phyloP scores from a whole-genome alignment of 169 alveolate genomes.

The Hepatocystis sp. region DNA sequence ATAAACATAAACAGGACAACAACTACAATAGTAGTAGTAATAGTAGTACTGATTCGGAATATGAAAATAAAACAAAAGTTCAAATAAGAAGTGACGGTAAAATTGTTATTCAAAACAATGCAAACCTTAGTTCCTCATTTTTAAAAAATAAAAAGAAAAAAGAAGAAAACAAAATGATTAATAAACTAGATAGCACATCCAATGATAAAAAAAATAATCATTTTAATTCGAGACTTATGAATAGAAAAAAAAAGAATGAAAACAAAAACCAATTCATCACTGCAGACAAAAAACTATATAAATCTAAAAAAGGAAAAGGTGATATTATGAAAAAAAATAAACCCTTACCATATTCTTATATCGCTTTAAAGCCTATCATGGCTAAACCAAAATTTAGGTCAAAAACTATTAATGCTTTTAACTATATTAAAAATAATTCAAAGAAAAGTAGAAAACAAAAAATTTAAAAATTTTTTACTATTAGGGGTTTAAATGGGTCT shows the following conservation, averaged over 20 bases:
- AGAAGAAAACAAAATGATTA: constrained; percentile 20
- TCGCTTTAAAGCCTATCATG: constrained; percentile 73
- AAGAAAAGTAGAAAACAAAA: constrained; percentile 17
- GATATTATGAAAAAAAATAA: constrained; percentile 69
- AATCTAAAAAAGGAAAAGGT: constrained; percentile 74
- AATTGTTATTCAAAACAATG: constrained; percentile 38
- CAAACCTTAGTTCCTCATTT: neutral
- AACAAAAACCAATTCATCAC: constrained; percentile 28
- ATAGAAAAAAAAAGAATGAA: constrained; percentile 17
- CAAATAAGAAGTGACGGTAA: constrained; percentile 52
- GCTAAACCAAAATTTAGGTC: constrained; percentile 55
- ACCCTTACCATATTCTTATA: constrained; percentile 58
- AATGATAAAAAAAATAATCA: constrained; percentile 51
- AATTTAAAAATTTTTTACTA: no score
- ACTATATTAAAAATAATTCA: constrained; percentile 41
- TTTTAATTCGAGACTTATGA: constrained; percentile 10
- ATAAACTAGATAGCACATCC: constrained; percentile 16
- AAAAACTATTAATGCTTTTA: constrained; percentile 56
- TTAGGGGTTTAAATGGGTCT: no score
- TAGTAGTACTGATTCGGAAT: constrained; percentile 2
- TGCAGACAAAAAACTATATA: constrained; percentile 55
- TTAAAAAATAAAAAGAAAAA: constrained; percentile 14
- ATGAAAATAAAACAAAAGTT: constrained; percentile 32
- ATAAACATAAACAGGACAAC: constrained; percentile 17
- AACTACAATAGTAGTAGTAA: neutral